Base-by-base conservation (phyloP, 257 asterid species). In the Ocimum tenuiflorum region DNA sequence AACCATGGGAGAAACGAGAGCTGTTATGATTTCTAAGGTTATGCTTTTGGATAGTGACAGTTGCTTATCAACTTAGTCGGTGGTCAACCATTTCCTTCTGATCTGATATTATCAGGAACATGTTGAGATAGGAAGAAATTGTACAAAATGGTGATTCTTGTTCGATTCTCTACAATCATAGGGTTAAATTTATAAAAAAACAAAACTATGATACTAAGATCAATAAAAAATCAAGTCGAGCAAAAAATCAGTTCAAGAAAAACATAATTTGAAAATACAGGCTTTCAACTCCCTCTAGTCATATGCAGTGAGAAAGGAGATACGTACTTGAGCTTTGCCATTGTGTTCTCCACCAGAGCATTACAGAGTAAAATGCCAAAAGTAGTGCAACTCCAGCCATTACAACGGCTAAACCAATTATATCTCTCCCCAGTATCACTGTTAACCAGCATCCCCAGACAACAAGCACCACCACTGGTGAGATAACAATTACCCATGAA, bases 311-410 rank as follows among this genome's bases (percentile, higher is more conserved):
- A 27, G 66, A 35, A 47, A 62, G 38, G 68, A 38, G 23, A 55
- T 67, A 79, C 99, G 47, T 86, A 94, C 99, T 94, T 81, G 99
- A 94, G 87, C 99, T 94, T 85, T 94, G 99, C 99, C 99, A 94
- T 61, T 90, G 99, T 52, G 99, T 94, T 80, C 99, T 90, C 99
- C 97, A 94, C 99, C 99, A 94, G 73, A 94, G 96, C 97, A 94
- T 94, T 62, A 94, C 81, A 1, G 97, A 85, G 67, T 94, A 94
- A 83, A 94, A 94, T 24, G 99, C 95, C 82, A 94, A 74, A 42
- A 94, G 88, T 45, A 94, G 85, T 77, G 97, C 95, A 75, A 80
- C 83, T 71, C 99, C 99, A 69, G 95, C 95, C 99, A 94, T 94
- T 82, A 94, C 81, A 69, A 94, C 96, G 31, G 99, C 99, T 46